phyloP scores from a whole-genome alignment of 768 basidiomycete species.

The Suillus tomentosus region DNA sequence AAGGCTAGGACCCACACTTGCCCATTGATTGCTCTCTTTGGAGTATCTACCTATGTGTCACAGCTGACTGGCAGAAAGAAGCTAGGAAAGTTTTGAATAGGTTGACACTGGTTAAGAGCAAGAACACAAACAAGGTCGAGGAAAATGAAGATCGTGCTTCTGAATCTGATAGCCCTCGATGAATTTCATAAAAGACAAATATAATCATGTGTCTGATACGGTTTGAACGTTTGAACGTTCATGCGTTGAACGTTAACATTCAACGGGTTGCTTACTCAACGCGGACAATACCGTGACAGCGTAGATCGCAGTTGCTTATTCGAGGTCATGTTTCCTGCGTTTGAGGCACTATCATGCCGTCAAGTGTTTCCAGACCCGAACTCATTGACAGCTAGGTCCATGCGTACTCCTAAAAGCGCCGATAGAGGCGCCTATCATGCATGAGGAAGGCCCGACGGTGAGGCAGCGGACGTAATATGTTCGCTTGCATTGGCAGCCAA shows the following conservation, averaged over 20 bases:
- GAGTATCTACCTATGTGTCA: not conserved
- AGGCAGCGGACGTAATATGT: not conserved
- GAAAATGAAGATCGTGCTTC: not conserved
- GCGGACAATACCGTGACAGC: not conserved
- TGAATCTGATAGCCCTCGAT: not conserved
- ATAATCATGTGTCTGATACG: not conserved
- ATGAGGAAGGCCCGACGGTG: not conserved
- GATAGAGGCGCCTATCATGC: not conserved
- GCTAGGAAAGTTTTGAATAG: constrained; percentile 22
- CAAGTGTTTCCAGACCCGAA: not conserved
- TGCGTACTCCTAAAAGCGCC: not conserved
- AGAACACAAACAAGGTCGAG: constrained; percentile 15
- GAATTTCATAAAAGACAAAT: not conserved
- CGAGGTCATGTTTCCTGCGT: not conserved
- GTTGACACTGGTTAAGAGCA: constrained; percentile 41
- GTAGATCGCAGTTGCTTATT: not conserved
- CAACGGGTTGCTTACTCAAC: not conserved
- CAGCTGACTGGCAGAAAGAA: constrained; percentile 74
- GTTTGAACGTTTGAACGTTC: not conserved
- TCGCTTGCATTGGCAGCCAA: not conserved
- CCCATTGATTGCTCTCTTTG: too few species aligned
- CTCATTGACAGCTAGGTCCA: not conserved
- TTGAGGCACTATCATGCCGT: not conserved
- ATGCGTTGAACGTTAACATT: not conserved
- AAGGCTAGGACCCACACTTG: too few species aligned